A percentile compares a stretch with the other conserved stretches of the same genome.
These are phyloP conservation scores for Primulina huaijiensis DNA, from an alignment of 257 asterid genomes.

Conservation along the genomic window DNA sequence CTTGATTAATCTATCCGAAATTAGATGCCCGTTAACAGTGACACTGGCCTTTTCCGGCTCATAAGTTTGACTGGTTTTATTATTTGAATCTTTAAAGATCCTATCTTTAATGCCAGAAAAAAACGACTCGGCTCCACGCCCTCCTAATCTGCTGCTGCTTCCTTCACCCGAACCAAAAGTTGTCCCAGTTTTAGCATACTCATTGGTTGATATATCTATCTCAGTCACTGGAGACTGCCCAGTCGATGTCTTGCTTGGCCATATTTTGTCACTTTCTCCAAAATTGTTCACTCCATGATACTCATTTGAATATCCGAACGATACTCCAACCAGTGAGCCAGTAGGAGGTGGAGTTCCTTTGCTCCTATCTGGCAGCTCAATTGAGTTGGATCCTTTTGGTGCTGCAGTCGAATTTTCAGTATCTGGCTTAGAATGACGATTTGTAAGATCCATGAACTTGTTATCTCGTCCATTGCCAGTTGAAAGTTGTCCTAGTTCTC, in stretches of 20 bases:
- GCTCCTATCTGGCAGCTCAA: conserved; percentile 34
- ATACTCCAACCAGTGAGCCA: conserved; percentile 61
- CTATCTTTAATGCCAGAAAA: conserved; percentile 48
- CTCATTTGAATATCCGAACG: conserved; percentile 57
- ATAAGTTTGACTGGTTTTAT: conserved; percentile 25
- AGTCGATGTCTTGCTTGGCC: conserved; percentile 29
- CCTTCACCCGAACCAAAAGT: conserved; percentile 66
- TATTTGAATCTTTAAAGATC: conserved; percentile 41
- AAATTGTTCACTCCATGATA: conserved; percentile 28
- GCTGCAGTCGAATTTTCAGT: conserved; percentile 20
- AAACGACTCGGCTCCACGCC: conserved; percentile 38
- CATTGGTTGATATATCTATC: conserved; percentile 75
- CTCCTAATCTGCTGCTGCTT: conserved; percentile 27
- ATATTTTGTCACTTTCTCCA: conserved; percentile 32
- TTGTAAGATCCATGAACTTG: conserved; percentile 33
- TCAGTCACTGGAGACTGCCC: conserved; percentile 57
- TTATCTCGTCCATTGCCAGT: conserved; percentile 33
- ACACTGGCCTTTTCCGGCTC: conserved; percentile 51
- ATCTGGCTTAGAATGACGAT: conserved; percentile 41
- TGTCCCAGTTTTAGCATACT: conserved; percentile 69
- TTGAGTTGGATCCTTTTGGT: conserved; percentile 29
- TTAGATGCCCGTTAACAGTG: conserved; percentile 75
- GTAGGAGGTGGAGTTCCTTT: conserved; percentile 43
- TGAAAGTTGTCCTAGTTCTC: conserved; percentile 32
- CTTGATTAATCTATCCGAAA: conserved; percentile 49